phyloP scores from a whole-genome alignment of 106 monocot genomes.

The Platanthera guangdongensis region DNA sequence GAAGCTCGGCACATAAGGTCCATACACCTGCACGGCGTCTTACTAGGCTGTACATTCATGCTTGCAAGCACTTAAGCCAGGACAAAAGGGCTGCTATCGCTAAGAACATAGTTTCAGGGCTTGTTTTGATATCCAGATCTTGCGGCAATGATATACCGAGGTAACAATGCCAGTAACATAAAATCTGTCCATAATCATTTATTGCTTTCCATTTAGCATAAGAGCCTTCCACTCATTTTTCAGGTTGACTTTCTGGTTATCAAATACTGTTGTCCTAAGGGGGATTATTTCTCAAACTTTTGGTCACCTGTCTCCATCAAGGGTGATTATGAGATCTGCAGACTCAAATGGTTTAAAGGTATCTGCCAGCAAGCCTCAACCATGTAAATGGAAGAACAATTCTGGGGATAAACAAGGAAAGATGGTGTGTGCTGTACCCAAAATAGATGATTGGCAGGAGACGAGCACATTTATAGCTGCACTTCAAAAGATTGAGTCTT shows the following conservation, averaged over 20 bases:
- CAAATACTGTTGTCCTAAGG: constrained; percentile 78
- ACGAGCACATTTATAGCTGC: constrained; percentile 56
- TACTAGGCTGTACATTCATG: constrained; percentile 80
- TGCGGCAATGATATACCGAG: constrained; percentile 94
- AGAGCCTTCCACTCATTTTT: constrained; percentile 4
- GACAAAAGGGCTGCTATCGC: constrained; percentile 76
- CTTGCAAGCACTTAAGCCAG: constrained; percentile 71
- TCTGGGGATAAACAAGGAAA: constrained; percentile 26
- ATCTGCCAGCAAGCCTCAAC: constrained; percentile 14
- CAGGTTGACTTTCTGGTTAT: constrained; percentile 96
- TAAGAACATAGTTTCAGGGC: constrained; percentile 73
- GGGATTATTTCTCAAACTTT: constrained; percentile 73
- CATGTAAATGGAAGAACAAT: constrained; percentile 28
- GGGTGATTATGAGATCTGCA: constrained; percentile 15
- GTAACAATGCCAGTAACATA: constrained; percentile 20
- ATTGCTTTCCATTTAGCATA: not conserved
- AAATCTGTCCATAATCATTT: not conserved
- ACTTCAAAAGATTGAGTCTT: constrained; percentile 84
- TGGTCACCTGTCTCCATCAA: constrained; percentile 45
- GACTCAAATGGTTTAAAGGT: constrained; percentile 46
- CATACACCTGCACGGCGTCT: constrained; percentile 91
- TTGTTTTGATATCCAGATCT: constrained; percentile 76
- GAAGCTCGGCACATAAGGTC: constrained; percentile 87
- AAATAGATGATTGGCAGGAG: constrained; percentile 77
- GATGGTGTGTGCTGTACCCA: constrained; percentile 20